A percentile compares a stretch with the other conserved stretches of the same genome.
phyloP scores from a whole-genome alignment of 208 protist genomes.

The Kentomonas sorsogonicus region DNA sequence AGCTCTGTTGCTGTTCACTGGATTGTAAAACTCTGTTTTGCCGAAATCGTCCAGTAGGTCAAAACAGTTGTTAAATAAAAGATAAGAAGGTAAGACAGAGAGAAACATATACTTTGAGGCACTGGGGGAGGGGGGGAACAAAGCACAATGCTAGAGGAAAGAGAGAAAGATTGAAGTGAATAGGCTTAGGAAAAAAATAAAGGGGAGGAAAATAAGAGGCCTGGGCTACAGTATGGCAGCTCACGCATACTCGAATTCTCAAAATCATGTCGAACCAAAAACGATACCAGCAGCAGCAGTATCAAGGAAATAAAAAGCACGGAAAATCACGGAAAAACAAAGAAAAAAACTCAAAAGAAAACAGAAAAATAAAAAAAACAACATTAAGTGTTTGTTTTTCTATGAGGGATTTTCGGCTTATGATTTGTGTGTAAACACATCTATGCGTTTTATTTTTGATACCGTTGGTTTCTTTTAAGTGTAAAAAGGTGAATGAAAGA shows the following conservation, averaged over 20 bases:
- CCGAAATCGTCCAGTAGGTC: background rate
- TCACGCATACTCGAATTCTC: no score
- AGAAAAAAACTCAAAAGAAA: background rate
- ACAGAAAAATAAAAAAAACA: conserved; percentile 1
- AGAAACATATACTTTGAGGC: no score
- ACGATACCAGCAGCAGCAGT: conserved; percentile 1
- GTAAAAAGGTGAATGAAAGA: conserved; percentile 1
- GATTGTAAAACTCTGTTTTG: conserved; percentile 1
- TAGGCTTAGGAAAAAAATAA: no score
- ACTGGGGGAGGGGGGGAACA: no score
- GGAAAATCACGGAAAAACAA: background rate
- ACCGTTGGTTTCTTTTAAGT: conserved; percentile 4
- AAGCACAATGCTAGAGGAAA: no score
- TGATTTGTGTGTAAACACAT: background rate
- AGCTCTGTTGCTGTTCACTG: background rate
- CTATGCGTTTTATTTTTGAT: background rate
- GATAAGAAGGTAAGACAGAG: no score
- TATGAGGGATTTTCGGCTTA: background rate
- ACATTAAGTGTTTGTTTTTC: background rate
- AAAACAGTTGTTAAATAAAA: background rate
- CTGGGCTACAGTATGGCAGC: no score
- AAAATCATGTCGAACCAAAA: no score
- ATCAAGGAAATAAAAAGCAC: background rate
- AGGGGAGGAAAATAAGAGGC: no score
- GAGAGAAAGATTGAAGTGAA: no score